Conservation (phyloP, 805 yeast genomes). For the Kazachstania bromeliacearum region DNA sequence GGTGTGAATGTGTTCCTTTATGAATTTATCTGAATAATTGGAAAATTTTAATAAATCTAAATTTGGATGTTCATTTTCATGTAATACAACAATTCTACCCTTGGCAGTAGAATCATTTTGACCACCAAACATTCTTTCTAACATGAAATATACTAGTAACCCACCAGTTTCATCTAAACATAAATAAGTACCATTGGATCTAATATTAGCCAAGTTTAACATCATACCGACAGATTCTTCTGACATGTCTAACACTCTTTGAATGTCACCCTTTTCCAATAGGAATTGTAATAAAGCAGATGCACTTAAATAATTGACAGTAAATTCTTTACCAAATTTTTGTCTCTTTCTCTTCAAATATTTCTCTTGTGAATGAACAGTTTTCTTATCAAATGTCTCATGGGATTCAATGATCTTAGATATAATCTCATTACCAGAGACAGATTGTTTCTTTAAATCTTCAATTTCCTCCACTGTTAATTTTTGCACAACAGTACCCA, state of each 20-base stretch:
- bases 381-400: conserved; percentile 78
- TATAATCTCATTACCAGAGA: conserved; percentile 68
- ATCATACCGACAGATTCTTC: conserved; percentile 75
- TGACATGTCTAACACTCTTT: conserved; percentile 67
- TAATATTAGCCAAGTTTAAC: conserved; percentile 69
- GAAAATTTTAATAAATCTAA: conserved; percentile 59
- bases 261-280: conserved; percentile 63
- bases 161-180: conserved; percentile 95
- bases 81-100: conserved; percentile 66
- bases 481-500: conserved; percentile 65
- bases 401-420: conserved; percentile 77
- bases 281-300: conserved; percentile 65
- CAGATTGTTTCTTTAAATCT: conserved; percentile 61
- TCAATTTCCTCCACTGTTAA: conserved; percentile 77
- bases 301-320: conserved; percentile 66
- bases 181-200: conserved; percentile 83
- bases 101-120: conserved; percentile 23
- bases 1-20: conserved; percentile 50
- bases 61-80: conserved; percentile 92
- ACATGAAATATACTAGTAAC: conserved; percentile 67
- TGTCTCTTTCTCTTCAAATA: conserved; percentile 85
- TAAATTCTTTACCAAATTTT: conserved; percentile 79
- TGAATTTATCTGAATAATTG: conserved; percentile 47
- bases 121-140: conserved; percentile 75
- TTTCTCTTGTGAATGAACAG: conserved; percentile 83